Conservation (phyloP, 768 basidiomycete species). For the Tephrocybe sp. region DNA sequence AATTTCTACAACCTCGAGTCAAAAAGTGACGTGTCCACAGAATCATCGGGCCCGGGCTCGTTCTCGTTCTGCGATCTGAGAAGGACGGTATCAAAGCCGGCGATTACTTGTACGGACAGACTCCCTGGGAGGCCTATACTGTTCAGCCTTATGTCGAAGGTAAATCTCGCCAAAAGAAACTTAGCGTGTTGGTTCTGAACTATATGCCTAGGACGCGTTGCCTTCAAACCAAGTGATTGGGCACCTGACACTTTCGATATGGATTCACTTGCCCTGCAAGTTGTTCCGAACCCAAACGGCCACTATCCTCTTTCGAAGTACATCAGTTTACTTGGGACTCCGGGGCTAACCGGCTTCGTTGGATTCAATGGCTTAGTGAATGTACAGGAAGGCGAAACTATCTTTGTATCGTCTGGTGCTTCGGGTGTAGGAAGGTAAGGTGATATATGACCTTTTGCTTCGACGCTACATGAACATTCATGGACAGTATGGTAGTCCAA, state of each 20-base stretch:
- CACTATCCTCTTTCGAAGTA: constrained; percentile 1
- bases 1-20: not conserved
- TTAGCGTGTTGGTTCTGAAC: constrained; percentile 10
- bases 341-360: constrained; percentile 30
- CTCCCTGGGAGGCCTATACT: constrained; percentile 17
- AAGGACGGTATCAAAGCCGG: constrained; percentile 23
- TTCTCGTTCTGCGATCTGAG: constrained; percentile 35
- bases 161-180: no score
- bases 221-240: constrained; percentile 12
- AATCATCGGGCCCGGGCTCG: constrained; percentile 30
- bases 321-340: constrained; percentile 8
- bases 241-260: constrained; percentile 16
- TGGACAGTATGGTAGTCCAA: constrained; percentile 31
- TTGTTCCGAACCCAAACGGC: constrained; percentile 7
- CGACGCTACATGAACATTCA: not conserved
- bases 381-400: constrained; percentile 29
- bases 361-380: constrained; percentile 29
- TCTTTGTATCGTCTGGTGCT: constrained; percentile 27
- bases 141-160: constrained; percentile 15
- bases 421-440: constrained; percentile 32
- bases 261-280: constrained; percentile 18
- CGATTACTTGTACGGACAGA: constrained; percentile 31
- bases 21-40: constrained; percentile 12
- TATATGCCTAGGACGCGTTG: constrained; percentile 12
- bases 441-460: not conserved